Percentiles rank a stretch among this genome's conserved stretches.
Conservation (phyloP, 1,284 basidiomycete genomes). For the Entoloma clypeatum region DNA sequence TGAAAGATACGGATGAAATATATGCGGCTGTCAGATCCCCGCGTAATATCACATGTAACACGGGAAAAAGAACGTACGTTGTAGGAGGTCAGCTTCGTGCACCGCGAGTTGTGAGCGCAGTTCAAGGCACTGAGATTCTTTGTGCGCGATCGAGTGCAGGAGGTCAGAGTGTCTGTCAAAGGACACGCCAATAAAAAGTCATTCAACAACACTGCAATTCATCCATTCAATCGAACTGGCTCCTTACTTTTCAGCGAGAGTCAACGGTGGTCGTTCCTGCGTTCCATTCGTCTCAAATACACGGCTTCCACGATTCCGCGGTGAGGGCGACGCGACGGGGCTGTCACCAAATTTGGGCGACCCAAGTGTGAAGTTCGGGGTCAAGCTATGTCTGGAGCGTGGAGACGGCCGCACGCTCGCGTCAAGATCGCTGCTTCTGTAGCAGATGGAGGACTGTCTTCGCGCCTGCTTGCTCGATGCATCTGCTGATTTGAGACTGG, state of each 20-base stretch:
- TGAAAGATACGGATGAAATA: conserved; percentile 19
- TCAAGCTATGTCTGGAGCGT: conserved; percentile 12
- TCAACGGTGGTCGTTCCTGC: conserved; percentile 42
- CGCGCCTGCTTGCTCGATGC: conserved; percentile 13
- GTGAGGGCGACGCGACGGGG: conserved; percentile 4
- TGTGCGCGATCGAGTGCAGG: conserved; percentile 75
- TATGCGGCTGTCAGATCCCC: not conserved
- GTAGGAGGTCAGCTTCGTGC: conserved; percentile 67
- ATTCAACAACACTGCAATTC: not conserved
- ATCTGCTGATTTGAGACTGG: conserved; percentile 6
- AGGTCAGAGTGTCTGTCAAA: conserved; percentile 65
- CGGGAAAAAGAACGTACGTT: conserved; percentile 38
- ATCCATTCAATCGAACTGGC: conserved; percentile 10
- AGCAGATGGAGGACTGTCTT: conserved; percentile 59
- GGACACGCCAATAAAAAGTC: not conserved
- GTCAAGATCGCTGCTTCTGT: conserved; percentile 24
- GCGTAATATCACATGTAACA: too few relatives aligned
- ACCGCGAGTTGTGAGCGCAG: conserved; percentile 63
- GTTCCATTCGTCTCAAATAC: conserved; percentile 3
- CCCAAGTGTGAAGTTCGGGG: conserved; percentile 16
- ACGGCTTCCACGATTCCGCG: conserved; percentile 13
- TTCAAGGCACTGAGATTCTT: conserved; percentile 77
- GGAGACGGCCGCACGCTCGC: conserved; percentile 18
- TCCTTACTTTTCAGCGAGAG: conserved; percentile 57
- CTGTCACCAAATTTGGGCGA: conserved; percentile 9